These are phyloP conservation scores for Alternaria infectoria DNA, from an alignment of 2,329 filamentous ascomycete species.

Conservation along the genomic window DNA sequence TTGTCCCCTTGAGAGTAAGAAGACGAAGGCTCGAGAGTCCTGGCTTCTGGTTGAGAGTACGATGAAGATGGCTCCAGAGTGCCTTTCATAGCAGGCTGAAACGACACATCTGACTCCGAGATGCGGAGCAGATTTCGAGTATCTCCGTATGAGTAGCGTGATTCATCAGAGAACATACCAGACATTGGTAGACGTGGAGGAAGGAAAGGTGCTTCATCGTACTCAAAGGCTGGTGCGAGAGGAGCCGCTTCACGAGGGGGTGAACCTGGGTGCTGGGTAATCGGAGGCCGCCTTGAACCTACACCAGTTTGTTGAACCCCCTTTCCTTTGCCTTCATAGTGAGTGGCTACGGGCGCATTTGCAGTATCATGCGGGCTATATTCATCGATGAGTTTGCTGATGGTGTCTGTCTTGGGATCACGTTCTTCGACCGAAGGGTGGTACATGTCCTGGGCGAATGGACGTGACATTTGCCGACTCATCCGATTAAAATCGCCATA, in stretches of 20 bases:
- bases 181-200: slow-evolving; percentile 21
- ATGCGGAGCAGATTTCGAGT: slow-evolving; percentile 41
- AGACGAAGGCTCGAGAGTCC: slow-evolving; percentile 28
- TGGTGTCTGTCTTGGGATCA: slow-evolving; percentile 39
- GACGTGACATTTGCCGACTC: slow-evolving; percentile 17
- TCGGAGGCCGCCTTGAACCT: slow-evolving; percentile 5
- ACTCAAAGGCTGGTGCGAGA: slow-evolving; percentile 36
- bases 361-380: slow-evolving; percentile 23
- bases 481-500: slow-evolving; percentile 14
- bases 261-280: slow-evolving; percentile 20
- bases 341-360: slow-evolving; percentile 4
- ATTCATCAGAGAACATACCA: slow-evolving; percentile 31
- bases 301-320: neutral
- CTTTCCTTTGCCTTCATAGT: neutral
- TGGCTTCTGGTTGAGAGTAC: slow-evolving; percentile 23
- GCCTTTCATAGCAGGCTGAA: neutral
- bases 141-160: slow-evolving; percentile 46
- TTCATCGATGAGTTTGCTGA: slow-evolving; percentile 42
- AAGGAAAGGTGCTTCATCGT: slow-evolving; percentile 13
- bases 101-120: slow-evolving; percentile 14
- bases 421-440: slow-evolving; percentile 15
- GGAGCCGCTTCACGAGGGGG: slow-evolving; percentile 35
- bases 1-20: slow-evolving; percentile 35
- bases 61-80: slow-evolving; percentile 31
- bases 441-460: slow-evolving; percentile 18